Evolutionary conservation across 768 basidiomycete genomes (phyloP).

Genomic region (Naganishia vaughanmartiniae): DNA sequence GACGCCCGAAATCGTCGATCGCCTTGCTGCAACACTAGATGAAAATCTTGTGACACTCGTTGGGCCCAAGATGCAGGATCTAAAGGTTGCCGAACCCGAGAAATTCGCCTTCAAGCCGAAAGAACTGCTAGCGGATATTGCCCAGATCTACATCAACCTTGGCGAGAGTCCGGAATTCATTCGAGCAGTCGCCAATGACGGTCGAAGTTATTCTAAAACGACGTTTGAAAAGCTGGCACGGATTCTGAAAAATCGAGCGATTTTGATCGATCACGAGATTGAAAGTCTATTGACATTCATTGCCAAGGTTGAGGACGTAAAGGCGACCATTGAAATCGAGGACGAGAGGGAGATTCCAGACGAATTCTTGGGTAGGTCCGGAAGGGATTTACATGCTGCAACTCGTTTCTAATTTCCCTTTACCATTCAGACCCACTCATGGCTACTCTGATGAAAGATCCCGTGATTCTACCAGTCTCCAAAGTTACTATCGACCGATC

Average conservation of each 20-base stretch:
- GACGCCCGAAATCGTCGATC: conserved; percentile 92
- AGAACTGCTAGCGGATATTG: conserved; percentile 74
- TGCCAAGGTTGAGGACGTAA: conserved; percentile 76
- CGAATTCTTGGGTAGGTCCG: conserved; percentile 76
- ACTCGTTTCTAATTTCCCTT: neutral
- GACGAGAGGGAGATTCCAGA: conserved; percentile 90
- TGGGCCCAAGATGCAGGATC: conserved; percentile 81
- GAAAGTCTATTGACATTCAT: conserved; percentile 68
- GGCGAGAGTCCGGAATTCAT: conserved; percentile 75
- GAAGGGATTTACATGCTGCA: conserved; percentile 17
- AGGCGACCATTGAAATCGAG: conserved; percentile 67
- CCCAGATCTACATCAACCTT: conserved; percentile 87
- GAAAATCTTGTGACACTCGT: conserved; percentile 86
- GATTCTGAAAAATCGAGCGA: conserved; percentile 61
- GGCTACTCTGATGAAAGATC: conserved; percentile 90
- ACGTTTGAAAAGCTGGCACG: conserved; percentile 75
- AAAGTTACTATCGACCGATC: conserved; percentile 73
- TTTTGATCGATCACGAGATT: conserved; percentile 78
- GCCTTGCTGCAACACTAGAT: conserved; percentile 80
- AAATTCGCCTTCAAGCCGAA: conserved; percentile 86
- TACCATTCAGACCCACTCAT: conserved; percentile 71
- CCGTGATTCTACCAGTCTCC: conserved; percentile 84
- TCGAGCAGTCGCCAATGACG: conserved; percentile 85
- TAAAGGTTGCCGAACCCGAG: conserved; percentile 78
- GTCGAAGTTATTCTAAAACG: conserved; percentile 79